Base-by-base conservation (phyloP, 192 early-diverging fungal genomes). In the Backusella parvicylindrica region DNA sequence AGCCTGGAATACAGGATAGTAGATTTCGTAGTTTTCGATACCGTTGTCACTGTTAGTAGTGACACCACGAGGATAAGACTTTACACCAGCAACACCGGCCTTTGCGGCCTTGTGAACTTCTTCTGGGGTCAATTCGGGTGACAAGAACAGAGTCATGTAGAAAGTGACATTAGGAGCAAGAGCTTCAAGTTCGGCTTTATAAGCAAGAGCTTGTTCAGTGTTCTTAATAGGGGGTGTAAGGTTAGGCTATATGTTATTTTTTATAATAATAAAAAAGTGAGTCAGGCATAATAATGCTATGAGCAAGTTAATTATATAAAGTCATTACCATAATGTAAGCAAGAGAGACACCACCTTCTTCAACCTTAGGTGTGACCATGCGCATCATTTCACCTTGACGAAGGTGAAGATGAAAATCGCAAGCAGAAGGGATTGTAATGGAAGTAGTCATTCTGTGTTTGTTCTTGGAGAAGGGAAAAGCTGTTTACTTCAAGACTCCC, bases 41-140 rank as follows among this genome's bases (percentile, higher is more conserved):
- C 98, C 98, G 67, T 90, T 89, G 71, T 98, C 97, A 75, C 92
- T 94, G 90, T 99, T 98, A 47, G 98, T 99, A 0, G 98, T 99
- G 15, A 99, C 98, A 32, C 97, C 97, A 33, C 95, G 90, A 26
- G 96, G 95, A 80, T 97, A 98, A 36, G 94, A 93, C 81, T 96
- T 97, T 33, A 98, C 95, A 53, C 93, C 96, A 85, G 74, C 49
- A 68, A 99, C 89, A 23, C 97, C 97, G 12, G 92, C 90, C 65
- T 86, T 85, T 18, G 90, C 90, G 0, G 98, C 98, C 77, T 92
- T 92, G 65, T 81, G 76, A 68, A 98, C 93, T 79, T 98, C 98
- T 32, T 92, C 95, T 6, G 93, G 91, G 1, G 96, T 98, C 56
- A 99, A 88, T 32, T 89, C 90, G 11, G 95, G 94, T 63, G 82